These are phyloP conservation scores for Pisolithus albus DNA, from an alignment of 768 basidiomycete genomes.

Conservation along the genomic window DNA sequence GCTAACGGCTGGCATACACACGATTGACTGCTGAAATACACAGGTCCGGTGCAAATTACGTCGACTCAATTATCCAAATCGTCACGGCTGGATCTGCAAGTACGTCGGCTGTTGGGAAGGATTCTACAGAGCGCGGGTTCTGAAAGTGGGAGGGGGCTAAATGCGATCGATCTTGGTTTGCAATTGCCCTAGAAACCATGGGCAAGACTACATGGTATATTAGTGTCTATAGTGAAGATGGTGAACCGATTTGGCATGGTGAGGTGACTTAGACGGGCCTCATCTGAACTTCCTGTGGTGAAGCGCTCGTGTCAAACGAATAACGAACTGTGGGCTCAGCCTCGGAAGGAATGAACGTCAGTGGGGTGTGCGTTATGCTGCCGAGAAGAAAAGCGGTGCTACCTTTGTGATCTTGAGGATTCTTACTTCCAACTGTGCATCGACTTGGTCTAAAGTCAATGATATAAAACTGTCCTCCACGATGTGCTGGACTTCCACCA, in stretches of 20 bases:
- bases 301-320: too few relatives aligned
- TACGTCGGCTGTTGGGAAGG: conserved; percentile 75
- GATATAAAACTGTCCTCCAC: conserved; percentile 13
- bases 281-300: too few relatives aligned
- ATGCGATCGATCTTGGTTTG: not conserved
- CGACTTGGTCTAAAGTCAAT: conserved; percentile 26
- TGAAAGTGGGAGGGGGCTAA: conserved; percentile 21
- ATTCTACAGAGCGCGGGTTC: conserved; percentile 87
- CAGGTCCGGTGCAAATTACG: conserved; percentile 89
- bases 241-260: too few relatives aligned
- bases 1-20: not conserved
- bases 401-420: conserved; percentile 36
- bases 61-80: conserved; percentile 77
- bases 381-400: conserved; percentile 1
- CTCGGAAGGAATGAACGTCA: too few relatives aligned
- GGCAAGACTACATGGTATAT: not conserved
- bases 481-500: conserved; percentile 22
- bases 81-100: conserved; percentile 86
- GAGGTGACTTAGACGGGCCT: too few relatives aligned
- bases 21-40: not conserved
- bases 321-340: too few relatives aligned
- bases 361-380: not conserved
- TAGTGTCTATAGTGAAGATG: too few relatives aligned
- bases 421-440: conserved; percentile 34
- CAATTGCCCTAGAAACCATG: not conserved